A percentile compares a stretch with the other conserved stretches of the same genome.
Evolutionary conservation across 2,329 filamentous ascomycete genomes (phyloP).

Genomic region (Penicillium sp.): DNA sequence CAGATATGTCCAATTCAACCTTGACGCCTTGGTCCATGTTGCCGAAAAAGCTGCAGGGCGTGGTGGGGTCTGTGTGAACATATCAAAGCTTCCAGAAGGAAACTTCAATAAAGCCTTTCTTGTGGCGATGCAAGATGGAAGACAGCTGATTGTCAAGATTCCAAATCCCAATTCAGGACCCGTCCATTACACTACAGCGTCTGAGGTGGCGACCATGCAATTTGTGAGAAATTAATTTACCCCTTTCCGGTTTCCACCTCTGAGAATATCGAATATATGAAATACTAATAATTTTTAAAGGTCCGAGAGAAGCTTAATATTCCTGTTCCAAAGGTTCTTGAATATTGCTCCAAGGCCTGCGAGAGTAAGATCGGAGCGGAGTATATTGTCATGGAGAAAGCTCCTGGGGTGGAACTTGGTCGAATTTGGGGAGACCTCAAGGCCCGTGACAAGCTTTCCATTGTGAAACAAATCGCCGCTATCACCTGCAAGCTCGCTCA

Average conservation of each 20-base stretch:
- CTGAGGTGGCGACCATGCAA: not conserved
- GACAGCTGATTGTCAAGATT: not conserved
- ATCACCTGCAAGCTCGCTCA: constrained; percentile 10
- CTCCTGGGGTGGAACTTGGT: constrained; percentile 5
- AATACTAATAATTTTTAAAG: not conserved
- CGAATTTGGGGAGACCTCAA: constrained; percentile 11
- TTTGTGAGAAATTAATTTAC: too few relatives aligned
- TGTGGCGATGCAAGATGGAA: not conserved
- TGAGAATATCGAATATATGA: too few relatives aligned
- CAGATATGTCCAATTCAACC: not conserved
- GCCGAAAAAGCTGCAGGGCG: not conserved
- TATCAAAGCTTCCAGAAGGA: not conserved
- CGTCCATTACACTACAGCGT: not conserved
- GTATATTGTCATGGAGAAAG: not conserved
- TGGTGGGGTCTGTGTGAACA: not conserved
- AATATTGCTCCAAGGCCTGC: not conserved
- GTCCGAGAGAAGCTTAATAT: not conserved
- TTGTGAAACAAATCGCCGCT: constrained; percentile 14
- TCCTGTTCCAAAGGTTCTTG: not conserved
- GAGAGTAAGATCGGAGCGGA: not conserved
- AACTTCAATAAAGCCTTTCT: not conserved
- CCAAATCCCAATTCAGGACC: not conserved
- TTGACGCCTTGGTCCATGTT: not conserved
- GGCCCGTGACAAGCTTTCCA: constrained; percentile 12
- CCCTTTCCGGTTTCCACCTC: too few relatives aligned